Evolutionary conservation across 371 early-diverging fungal genomes (phyloP).

Genomic region (Dichotomocladium elegans): DNA sequence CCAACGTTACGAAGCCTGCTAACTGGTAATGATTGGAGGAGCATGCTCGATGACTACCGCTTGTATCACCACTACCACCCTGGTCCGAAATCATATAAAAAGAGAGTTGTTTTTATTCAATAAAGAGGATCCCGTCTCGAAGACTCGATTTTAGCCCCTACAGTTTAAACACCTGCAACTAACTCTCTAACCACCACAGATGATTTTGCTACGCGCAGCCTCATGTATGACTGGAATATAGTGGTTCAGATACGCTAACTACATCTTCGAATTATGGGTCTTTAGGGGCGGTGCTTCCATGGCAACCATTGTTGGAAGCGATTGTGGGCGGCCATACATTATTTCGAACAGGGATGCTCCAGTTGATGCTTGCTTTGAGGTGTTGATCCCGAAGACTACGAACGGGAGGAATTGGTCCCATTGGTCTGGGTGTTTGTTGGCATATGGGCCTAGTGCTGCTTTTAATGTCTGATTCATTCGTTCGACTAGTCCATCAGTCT

Average conservation of each 20-base stretch:
- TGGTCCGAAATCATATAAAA: no score
- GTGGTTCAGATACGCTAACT: slow-evolving; percentile 12
- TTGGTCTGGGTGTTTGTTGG: not conserved
- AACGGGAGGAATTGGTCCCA: slow-evolving; percentile 14
- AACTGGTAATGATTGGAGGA: no score
- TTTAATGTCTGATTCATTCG: slow-evolving; percentile 17
- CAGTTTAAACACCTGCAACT: no score
- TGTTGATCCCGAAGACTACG: slow-evolving; percentile 17
- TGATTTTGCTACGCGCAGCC: not conserved
- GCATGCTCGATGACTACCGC: no score
- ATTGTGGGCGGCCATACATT: slow-evolving; percentile 7
- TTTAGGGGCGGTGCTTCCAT: not conserved
- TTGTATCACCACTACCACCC: no score
- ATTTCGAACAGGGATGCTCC: slow-evolving; percentile 12
- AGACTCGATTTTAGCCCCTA: no score
- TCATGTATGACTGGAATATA: slow-evolving; percentile 10
- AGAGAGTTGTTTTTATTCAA: no score
- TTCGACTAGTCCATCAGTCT: slow-evolving; percentile 15
- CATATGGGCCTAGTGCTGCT: slow-evolving; percentile 1
- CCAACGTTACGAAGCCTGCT: no score
- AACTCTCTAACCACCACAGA: no score
- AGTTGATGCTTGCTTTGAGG: slow-evolving; percentile 9
- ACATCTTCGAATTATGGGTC: slow-evolving; percentile 3
- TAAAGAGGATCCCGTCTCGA: no score
- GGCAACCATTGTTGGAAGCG: not conserved